Percentiles rank a stretch among this genome's conserved stretches.
Evolutionary conservation across 2,329 filamentous ascomycete genomes (phyloP).

Genomic region (Diaporthe caulivora): DNA sequence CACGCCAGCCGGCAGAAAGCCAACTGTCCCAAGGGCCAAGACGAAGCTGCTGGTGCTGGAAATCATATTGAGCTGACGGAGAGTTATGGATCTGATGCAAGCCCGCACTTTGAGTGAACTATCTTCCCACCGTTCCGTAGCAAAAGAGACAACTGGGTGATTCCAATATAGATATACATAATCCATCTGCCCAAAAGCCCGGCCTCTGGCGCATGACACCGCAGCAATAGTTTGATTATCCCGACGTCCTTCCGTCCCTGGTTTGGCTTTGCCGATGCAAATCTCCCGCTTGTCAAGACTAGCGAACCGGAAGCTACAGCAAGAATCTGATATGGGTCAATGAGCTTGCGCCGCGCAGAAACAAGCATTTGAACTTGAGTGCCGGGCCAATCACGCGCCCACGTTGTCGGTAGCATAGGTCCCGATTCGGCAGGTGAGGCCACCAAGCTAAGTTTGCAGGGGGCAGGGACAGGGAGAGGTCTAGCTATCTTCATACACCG

Average conservation of each 20-base stretch:
- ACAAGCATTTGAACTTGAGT: slow-evolving; percentile 15
- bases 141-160: neutral
- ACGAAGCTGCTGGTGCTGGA: neutral
- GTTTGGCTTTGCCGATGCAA: slow-evolving; percentile 19
- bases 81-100: neutral
- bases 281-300: slow-evolving; percentile 25
- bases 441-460: neutral
- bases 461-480: neutral
- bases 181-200: neutral
- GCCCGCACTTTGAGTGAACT: neutral
- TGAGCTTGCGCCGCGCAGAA: neutral
- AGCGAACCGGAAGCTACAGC: neutral
- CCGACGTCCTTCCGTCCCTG: slow-evolving; percentile 16
- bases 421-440: slow-evolving; percentile 23
- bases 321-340: neutral
- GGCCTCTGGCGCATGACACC: neutral
- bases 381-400: slow-evolving; percentile 18
- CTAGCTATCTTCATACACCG: slow-evolving; percentile 10
- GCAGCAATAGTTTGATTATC: neutral
- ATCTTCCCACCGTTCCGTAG: neutral
- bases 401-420: neutral
- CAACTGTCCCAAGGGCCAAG: neutral
- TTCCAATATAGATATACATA: neutral
- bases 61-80: neutral
- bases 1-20: slow-evolving; percentile 1